Percentiles rank a stretch among this genome's conserved stretches.
Evolutionary conservation across 345 rosid genomes (phyloP).

Genomic region (Clausena lansium): DNA sequence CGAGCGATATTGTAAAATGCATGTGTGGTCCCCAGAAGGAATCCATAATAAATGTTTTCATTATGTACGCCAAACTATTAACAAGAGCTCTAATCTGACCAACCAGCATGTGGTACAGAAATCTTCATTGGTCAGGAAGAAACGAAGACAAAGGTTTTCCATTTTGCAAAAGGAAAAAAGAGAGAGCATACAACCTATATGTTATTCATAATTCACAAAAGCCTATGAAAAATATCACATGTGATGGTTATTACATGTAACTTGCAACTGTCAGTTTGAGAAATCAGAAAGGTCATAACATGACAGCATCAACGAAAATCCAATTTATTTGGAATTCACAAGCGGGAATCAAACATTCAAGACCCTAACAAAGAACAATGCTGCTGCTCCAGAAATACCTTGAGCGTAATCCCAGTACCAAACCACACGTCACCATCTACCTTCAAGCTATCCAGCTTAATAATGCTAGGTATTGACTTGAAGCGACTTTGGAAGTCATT

Average conservation of each 20-base stretch:
- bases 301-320: neutral
- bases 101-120: neutral
- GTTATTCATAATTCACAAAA: neutral
- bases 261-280: neutral
- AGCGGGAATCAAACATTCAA: neutral
- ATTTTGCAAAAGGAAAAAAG: neutral
- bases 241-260: neutral
- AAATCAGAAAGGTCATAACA: neutral
- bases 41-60: neutral
- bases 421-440: slow-evolving; percentile 68
- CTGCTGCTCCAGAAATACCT: slow-evolving; percentile 35
- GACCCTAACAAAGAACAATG: neutral
- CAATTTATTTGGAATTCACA: neutral
- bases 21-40: neutral
- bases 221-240: neutral
- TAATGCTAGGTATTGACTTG: slow-evolving; percentile 53
- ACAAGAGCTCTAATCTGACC: neutral
- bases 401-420: slow-evolving; percentile 50
- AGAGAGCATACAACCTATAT: neutral
- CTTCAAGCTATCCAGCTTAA: slow-evolving; percentile 52
- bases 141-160: neutral
- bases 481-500: slow-evolving; percentile 47
- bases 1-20: neutral
- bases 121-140: neutral
- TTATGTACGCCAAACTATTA: neutral